Base-by-base conservation (phyloP, 441 rosid species). In the Gossypium armourianum region DNA sequence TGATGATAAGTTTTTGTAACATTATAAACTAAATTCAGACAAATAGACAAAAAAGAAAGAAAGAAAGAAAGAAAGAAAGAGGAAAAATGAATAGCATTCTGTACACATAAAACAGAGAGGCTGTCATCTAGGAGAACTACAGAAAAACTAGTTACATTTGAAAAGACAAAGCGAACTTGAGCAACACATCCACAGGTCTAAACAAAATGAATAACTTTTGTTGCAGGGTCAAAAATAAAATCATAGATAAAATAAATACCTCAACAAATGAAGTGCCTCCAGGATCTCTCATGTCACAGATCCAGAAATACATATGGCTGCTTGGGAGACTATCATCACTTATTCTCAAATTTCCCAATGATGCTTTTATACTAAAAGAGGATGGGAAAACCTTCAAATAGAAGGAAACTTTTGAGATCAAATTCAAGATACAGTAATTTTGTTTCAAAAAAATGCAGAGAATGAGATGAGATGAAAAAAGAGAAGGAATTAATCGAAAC, bases 201-300 rank as follows among this genome's bases (percentile, higher is more conserved):
- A 66, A 50, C 70, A 66, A 66, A 36, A 66, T 15, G 20, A 24
- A 66, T 45, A 66, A 15, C 55, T 50, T 66, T 21, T 13, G 15
- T 50, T 66, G 17, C 17, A 45, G 2, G 9, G 15, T 8, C 3
- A 29, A 16, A 7, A 52, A 69, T 2, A 54, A 32, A 71, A 52
- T 24, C 12, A 21, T 40, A 66, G 55, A 15, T 50, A 59, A 75
- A 80, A 23, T 47, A 75, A 58, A 56, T 78, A 95, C 99, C 94
- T 95, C 97, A 78, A 95, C 93, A 82, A 95, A 95, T 70, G 99
- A 95, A 79, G 90, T 90, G 74, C 97, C 97, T 68, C 97, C 96
- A 43, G 97, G 93, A 84, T 92, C 88, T 79, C 99, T 90, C 97
- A 89, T 95, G 84, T 95, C 97, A 80, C 99, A 95, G 50, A 89